Percentiles rank a stretch among this genome's conserved stretches.
These are phyloP conservation scores for Biancaea sappan DNA, from an alignment of 306 rosid genomes.

Conservation along the genomic window DNA sequence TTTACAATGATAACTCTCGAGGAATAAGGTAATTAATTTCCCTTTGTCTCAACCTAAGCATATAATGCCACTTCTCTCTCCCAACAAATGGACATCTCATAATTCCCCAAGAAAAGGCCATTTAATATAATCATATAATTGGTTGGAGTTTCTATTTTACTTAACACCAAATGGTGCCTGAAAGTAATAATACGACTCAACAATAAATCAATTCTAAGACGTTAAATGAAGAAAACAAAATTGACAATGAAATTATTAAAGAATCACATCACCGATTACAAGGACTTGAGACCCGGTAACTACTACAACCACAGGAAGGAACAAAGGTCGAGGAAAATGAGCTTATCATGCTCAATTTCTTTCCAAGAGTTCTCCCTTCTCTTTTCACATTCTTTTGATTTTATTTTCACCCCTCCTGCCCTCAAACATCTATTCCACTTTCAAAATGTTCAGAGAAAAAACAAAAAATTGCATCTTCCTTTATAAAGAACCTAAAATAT, in stretches of 20 bases:
- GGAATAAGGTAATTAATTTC: background rate
- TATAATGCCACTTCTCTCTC: background rate
- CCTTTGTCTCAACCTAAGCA: background rate
- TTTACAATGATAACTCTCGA: background rate
- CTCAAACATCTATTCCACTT: constrained; percentile 33
- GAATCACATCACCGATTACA: constrained; percentile 33
- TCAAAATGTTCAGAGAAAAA: constrained; percentile 40
- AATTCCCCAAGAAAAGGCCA: background rate
- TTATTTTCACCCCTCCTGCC: constrained; percentile 24
- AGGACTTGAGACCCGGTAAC: constrained; percentile 31
- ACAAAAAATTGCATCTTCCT: constrained; percentile 42
- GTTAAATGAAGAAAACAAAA: constrained; percentile 22
- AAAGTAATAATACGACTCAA: constrained; percentile 15
- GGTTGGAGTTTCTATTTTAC: constrained; percentile 1
- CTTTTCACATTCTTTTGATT: constrained; percentile 12
- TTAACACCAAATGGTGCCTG: background rate
- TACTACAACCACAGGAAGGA: constrained; percentile 33
- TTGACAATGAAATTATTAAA: constrained; percentile 18
- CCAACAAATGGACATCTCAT: background rate
- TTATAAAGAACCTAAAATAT: constrained; percentile 48
- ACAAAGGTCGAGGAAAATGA: constrained; percentile 36
- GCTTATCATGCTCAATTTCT: constrained; percentile 44
- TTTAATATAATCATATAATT: constrained; percentile 13
- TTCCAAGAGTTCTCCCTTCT: constrained; percentile 23
- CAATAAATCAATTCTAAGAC: constrained; percentile 21